These are phyloP conservation scores for Batrachochytrium dendrobatidis DNA, from an alignment of 371 early-diverging fungal species.

Conservation along the genomic window DNA sequence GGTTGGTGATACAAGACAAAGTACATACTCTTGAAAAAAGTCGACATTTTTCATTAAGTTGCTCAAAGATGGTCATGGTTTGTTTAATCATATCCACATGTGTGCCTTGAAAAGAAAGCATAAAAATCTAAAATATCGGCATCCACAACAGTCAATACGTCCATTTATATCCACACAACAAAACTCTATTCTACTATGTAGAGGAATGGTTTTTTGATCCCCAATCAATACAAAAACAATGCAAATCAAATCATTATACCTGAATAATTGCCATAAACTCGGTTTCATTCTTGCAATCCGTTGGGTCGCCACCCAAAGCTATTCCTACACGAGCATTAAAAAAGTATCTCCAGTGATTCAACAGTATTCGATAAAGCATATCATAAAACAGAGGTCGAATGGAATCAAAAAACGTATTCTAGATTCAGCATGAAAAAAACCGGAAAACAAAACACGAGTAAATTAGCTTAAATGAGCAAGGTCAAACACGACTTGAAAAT, in stretches of 20 bases:
- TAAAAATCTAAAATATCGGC: constrained; percentile 3
- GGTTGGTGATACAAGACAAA: background rate
- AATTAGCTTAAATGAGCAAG: background rate
- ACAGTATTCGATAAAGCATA: background rate
- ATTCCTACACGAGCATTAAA: constrained; percentile 3
- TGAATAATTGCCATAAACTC: constrained; percentile 6
- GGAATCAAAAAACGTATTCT: constrained; percentile 5
- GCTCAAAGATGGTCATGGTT: background rate
- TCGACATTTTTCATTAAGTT: constrained; percentile 1
- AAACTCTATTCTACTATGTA: too few relatives aligned
- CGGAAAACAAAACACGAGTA: background rate
- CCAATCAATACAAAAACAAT: background rate
- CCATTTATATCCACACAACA: background rate
- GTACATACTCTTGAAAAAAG: background rate
- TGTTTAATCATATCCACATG: constrained; percentile 5
- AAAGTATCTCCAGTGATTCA: constrained; percentile 13
- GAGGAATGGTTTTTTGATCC: too few relatives aligned
- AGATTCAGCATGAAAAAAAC: background rate
- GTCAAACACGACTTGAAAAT: background rate
- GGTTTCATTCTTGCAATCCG: background rate
- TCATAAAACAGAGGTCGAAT: background rate
- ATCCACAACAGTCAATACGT: background rate
- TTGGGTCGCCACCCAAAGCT: background rate
- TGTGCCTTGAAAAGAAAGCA: background rate
- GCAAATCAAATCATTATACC: too few relatives aligned